Evolutionary conservation across 192 early-diverging fungal genomes (phyloP).

Genomic region (Borealophlyctis nickersoniae): DNA sequence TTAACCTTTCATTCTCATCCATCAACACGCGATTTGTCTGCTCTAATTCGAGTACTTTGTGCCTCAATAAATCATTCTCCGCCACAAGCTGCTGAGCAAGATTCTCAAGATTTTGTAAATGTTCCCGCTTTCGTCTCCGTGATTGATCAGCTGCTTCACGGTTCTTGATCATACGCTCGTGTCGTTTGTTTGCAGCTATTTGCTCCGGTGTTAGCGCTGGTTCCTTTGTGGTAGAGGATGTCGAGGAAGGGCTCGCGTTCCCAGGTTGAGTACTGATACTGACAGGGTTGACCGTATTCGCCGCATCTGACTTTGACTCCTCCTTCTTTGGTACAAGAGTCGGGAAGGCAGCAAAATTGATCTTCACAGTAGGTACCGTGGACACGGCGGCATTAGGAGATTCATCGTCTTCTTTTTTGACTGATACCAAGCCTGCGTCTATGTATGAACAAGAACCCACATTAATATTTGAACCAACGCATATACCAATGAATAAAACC

Average conservation of each 20-base stretch:
- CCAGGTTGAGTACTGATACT: too few species aligned
- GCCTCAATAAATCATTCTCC: slow-evolving; percentile 62
- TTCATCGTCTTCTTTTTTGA: slow-evolving; percentile 11
- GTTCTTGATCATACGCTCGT: slow-evolving; percentile 89
- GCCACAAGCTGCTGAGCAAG: slow-evolving; percentile 43
- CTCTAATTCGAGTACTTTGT: slow-evolving; percentile 57
- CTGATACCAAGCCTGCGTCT: too few species aligned
- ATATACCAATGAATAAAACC: too few species aligned
- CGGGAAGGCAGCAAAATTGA: slow-evolving; percentile 7
- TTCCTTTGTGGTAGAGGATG: too few species aligned
- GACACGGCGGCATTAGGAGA: slow-evolving; percentile 1
- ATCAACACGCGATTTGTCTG: slow-evolving; percentile 55
- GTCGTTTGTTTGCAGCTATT: slow-evolving; percentile 66
- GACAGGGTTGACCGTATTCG: too few species aligned
- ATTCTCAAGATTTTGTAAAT: slow-evolving; percentile 70
- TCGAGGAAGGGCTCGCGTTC: too few species aligned
- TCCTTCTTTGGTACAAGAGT: slow-evolving; percentile 36
- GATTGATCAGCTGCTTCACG: slow-evolving; percentile 82
- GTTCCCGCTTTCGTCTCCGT: slow-evolving; percentile 87
- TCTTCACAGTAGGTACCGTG: slow-evolving; percentile 10
- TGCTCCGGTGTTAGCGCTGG: too few species aligned
- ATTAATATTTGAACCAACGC: too few species aligned
- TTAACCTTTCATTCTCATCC: slow-evolving; percentile 39
- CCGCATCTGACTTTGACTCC: too few species aligned
- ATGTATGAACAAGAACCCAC: too few species aligned